These are phyloP conservation scores for Rugonectria rugulosa DNA, from an alignment of 2,329 filamentous ascomycete genomes.

Conservation along the genomic window DNA sequence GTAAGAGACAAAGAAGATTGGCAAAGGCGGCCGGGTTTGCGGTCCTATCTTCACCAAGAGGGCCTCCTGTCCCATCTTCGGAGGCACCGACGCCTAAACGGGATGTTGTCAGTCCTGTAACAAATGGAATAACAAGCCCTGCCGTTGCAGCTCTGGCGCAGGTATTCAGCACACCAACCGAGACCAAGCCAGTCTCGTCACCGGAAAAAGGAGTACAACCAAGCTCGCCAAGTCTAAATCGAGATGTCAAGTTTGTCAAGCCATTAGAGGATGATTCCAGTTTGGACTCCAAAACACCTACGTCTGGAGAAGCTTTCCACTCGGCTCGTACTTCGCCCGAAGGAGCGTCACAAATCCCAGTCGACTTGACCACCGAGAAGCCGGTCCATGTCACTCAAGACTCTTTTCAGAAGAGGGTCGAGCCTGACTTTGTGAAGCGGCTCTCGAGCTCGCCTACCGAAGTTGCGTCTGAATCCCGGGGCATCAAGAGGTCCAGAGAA, in stretches of 20 bases:
- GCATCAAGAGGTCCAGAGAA: conserved; percentile 19
- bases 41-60: conserved; percentile 21
- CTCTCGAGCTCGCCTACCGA: conserved; percentile 25
- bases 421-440: conserved; percentile 25
- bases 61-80: conserved; percentile 13
- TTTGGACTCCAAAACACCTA: conserved; percentile 28
- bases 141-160: conserved; percentile 4
- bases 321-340: conserved; percentile 36
- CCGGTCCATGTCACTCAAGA: neutral
- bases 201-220: conserved; percentile 14
- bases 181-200: conserved; percentile 2
- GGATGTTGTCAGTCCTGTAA: conserved; percentile 11
- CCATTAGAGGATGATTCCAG: conserved; percentile 31
- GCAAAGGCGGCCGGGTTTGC: conserved; percentile 37
- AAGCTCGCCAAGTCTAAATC: conserved; percentile 17
- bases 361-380: conserved; percentile 21
- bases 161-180: conserved; percentile 3
- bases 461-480: neutral
- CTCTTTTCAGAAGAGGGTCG: neutral
- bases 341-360: conserved; percentile 16
- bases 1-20: conserved; percentile 37
- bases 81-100: conserved; percentile 22
- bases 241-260: conserved; percentile 25
- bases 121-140: conserved; percentile 10
- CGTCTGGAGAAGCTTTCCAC: conserved; percentile 27